Conservation (phyloP, 225 moss, liverwort and hornwort genomes). For the Anthoceros angustus region DNA sequence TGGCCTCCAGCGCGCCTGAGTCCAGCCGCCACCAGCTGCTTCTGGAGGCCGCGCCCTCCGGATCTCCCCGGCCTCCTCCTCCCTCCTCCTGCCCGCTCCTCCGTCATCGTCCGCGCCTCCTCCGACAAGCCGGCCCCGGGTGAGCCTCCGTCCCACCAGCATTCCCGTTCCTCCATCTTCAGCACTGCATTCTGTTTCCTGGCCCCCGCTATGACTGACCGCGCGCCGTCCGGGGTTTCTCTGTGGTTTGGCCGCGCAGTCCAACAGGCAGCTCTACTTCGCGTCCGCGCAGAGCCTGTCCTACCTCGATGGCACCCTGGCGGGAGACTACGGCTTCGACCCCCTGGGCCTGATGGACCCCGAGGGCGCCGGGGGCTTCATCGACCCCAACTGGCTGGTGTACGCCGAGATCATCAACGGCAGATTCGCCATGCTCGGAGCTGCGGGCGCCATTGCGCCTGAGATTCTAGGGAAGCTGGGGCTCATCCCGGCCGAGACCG, state of each 20-base stretch:
- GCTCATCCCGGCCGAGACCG: conserved; percentile 56
- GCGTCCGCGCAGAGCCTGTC: conserved; percentile 82
- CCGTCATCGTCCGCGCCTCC: neutral
- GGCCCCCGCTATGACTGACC: neutral
- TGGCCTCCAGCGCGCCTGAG: conserved; percentile 3
- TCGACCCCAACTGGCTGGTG: conserved; percentile 75
- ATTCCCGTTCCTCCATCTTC: no score
- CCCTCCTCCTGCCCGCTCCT: conserved; percentile 4
- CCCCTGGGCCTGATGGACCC: conserved; percentile 79
- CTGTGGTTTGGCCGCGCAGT: neutral
- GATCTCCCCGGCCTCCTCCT: neutral
- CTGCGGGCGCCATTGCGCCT: conserved; percentile 65
- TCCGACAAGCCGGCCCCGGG: conserved; percentile 3
- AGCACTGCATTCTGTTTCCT: no score
- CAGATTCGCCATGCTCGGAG: conserved; percentile 81
- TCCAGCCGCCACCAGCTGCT: conserved; percentile 2
- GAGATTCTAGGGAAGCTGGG: conserved; percentile 57
- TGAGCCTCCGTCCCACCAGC: neutral
- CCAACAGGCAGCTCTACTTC: conserved; percentile 49
- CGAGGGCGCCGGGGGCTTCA: conserved; percentile 65
- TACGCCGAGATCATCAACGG: conserved; percentile 93
- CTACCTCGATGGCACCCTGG: conserved; percentile 63
- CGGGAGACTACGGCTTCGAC: conserved; percentile 90
- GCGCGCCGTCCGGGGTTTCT: neutral
- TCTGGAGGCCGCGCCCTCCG: conserved; percentile 2